Percentiles rank a stretch among this genome's conserved stretches.
Conservation (phyloP, 768 basidiomycete genomes). For the Mycena chlorophos region DNA sequence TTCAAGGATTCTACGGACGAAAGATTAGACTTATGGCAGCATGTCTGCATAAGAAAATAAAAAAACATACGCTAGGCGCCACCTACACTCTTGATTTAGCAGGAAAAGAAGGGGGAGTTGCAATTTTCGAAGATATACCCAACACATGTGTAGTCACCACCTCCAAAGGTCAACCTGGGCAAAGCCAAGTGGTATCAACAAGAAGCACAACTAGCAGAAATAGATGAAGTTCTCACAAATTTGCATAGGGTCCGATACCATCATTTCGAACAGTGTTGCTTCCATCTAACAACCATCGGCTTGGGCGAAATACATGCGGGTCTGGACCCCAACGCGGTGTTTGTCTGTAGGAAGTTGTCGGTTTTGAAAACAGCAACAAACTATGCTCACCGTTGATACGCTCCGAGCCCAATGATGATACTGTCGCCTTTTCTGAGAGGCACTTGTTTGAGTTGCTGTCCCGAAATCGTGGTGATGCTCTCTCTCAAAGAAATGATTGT, state of each 20-base stretch:
- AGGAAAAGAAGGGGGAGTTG: no score
- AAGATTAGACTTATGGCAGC: not conserved
- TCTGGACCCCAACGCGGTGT: conserved; percentile 34
- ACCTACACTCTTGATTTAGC: no score
- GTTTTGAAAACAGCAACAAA: not conserved
- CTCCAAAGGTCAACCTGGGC: conserved; percentile 10
- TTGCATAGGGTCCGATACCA: conserved; percentile 26
- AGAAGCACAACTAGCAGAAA: no score
- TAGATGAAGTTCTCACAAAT: no score
- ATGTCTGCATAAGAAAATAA: not conserved
- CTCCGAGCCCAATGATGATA: conserved; percentile 34
- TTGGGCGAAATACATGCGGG: conserved; percentile 36
- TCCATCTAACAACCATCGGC: conserved; percentile 34
- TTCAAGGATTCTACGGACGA: conserved; percentile 38
- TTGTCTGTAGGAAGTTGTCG: conserved; percentile 5
- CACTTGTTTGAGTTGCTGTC: conserved; percentile 32
- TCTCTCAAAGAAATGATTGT: conserved; percentile 41
- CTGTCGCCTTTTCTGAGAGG: conserved; percentile 34
- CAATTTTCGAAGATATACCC: conserved; percentile 15
- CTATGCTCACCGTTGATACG: conserved; percentile 35
- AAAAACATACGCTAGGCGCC: conserved; percentile 15
- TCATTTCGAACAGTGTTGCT: conserved; percentile 18
- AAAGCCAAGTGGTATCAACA: no score
- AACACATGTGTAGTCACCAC: conserved; percentile 11
- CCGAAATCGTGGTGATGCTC: conserved; percentile 33